These are phyloP conservation scores for Vigna reflexopilosa DNA, from an alignment of 306 rosid species.

Conservation along the genomic window DNA sequence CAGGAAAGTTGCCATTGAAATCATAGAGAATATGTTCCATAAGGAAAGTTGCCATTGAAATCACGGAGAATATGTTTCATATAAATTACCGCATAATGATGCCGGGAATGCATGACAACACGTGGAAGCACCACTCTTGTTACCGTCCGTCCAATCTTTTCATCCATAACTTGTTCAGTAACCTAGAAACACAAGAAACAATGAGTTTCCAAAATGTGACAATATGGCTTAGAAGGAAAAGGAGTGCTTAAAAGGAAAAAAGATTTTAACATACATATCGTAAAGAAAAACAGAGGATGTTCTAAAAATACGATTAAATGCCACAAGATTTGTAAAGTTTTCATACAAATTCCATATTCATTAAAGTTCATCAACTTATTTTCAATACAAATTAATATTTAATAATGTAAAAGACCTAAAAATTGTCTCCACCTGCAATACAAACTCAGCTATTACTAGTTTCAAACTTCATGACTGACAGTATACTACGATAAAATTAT, in stretches of 20 bases:
- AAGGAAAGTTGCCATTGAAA: conserved; percentile 10
- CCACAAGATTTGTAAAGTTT: conserved; percentile 14
- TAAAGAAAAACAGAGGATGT: background rate
- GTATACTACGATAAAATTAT: conserved; percentile 4
- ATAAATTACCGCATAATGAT: conserved; percentile 82
- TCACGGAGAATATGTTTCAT: background rate
- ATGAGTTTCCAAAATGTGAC: conserved; percentile 40
- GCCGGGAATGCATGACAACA: conserved; percentile 93
- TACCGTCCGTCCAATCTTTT: conserved; percentile 85
- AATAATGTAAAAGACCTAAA: conserved; percentile 7
- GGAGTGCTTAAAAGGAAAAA: conserved; percentile 12
- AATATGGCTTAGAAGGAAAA: conserved; percentile 12
- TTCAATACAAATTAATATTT: conserved; percentile 3
- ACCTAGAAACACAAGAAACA: conserved; percentile 61
- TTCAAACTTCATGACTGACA: conserved; percentile 26
- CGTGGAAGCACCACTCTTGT: conserved; percentile 98
- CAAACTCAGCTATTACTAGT: background rate
- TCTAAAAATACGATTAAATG: conserved; percentile 15
- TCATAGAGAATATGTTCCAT: background rate
- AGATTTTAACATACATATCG: background rate
- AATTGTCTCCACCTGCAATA: conserved; percentile 1
- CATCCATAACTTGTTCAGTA: conserved; percentile 88
- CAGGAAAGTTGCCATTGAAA: conserved; percentile 4
- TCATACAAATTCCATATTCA: background rate
- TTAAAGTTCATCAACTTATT: conserved; percentile 25